A percentile compares a stretch with the other conserved stretches of the same genome.
Conservation (phyloP, 1,284 basidiomycete genomes). For the Tetrapyrgos nigripes region DNA sequence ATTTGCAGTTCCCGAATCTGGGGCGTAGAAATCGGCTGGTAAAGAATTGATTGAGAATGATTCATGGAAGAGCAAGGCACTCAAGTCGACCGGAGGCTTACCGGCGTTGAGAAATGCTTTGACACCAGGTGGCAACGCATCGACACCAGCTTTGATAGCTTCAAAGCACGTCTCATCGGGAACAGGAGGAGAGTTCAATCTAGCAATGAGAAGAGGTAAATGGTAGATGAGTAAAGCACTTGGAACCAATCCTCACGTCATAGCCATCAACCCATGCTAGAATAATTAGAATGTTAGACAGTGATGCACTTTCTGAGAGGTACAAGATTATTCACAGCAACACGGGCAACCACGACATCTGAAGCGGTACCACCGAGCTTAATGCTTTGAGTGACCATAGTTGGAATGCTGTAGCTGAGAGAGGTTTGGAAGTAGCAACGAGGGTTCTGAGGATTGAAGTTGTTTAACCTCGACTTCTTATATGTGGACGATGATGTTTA, state of each 20-base stretch:
- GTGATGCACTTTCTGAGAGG: background rate
- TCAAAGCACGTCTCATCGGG: slow-evolving; percentile 46
- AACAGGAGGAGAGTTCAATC: slow-evolving; percentile 32
- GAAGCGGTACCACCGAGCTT: slow-evolving; percentile 4
- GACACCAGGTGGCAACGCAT: slow-evolving; percentile 13
- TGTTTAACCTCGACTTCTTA: no score
- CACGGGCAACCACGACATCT: background rate
- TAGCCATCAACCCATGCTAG: slow-evolving; percentile 16
- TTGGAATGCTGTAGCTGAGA: background rate
- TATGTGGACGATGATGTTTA: no score
- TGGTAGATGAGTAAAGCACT: background rate
- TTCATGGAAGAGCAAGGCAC: background rate
- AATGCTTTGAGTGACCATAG: slow-evolving; percentile 3
- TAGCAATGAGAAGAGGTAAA: background rate
- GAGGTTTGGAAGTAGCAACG: no score
- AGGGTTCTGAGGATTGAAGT: no score
- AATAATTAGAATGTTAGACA: background rate
- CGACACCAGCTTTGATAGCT: slow-evolving; percentile 16
- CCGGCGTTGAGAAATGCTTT: slow-evolving; percentile 17
- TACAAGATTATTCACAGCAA: background rate
- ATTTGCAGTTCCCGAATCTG: slow-evolving; percentile 1
- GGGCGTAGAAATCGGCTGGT: slow-evolving; percentile 6
- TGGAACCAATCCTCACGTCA: slow-evolving; percentile 7
- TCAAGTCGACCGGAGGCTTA: background rate
- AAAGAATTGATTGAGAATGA: background rate